Evolutionary conservation across 1,139 yeast genomes (phyloP), one percentile per base, ranked within the genome.

Genomic region (Suhomyces yuchorum): DNA sequence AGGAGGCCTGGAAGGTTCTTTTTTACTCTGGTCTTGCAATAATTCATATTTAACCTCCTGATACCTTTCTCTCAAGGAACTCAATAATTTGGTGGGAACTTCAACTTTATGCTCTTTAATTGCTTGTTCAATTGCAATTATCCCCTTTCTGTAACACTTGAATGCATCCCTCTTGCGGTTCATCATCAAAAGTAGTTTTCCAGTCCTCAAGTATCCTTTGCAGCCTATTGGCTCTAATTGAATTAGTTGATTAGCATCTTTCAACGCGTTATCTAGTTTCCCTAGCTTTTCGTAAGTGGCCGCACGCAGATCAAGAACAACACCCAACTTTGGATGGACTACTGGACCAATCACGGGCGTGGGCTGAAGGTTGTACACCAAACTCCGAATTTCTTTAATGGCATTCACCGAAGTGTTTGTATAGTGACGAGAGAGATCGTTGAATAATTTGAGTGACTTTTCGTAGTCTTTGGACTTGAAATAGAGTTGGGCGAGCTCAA

Each of bases 171-270:
- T 46, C 6, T 70, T 63, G 35, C 68, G 61, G 0, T 66, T 63
- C 47, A 64, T 50, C 8, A 57, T 49, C 42, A 62, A 56, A 20
- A 75, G 62, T 2, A 82, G 53, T 56, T 81, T 84, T 2, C 82
- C 81, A 1, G 69, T 60, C 42, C 90, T 60, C 23, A 85, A 63
- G 55, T 84, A 84, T 1, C 87, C 85, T 59, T 80, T 84, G 53
- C 84, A 72, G 37, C 82, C 77, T 39, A 75, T 65, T 0, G 88
- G 87, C 42, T 83, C 87, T 2, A 71, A 47, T 17, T 63, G 58
- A 2, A 78, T 65, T 54, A 80, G 64, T 38, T 57, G 65, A 26
- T 69, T 62, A 0, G 82, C 78, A 50, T 81, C 85, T 22, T 56
- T 55, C 38, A 78, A 57, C 0, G 88, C 85, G 20, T 63, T 63